phyloP scores from a whole-genome alignment of 176 grass and related monocot genomes.

The Aegilops longissima region DNA sequence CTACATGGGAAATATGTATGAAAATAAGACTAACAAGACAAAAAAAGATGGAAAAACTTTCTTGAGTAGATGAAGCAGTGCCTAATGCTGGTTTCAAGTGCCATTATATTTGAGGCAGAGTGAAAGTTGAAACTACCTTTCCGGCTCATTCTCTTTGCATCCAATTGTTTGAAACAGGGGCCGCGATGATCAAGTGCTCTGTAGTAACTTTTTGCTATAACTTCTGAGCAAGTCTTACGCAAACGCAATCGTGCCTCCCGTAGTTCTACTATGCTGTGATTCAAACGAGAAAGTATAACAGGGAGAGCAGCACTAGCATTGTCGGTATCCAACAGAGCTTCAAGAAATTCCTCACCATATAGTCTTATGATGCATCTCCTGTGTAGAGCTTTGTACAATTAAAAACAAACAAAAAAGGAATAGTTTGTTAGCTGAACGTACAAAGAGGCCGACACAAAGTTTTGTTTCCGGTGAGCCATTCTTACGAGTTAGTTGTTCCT shows the following conservation, averaged over 20 bases:
- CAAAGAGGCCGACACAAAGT: neutral
- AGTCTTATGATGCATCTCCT: constrained; percentile 54
- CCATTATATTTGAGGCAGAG: neutral
- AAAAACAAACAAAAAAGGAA: neutral
- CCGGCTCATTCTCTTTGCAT: constrained; percentile 31
- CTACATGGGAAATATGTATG: constrained; percentile 16
- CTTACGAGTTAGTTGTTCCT: constrained; percentile 49
- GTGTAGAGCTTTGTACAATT: constrained; percentile 37
- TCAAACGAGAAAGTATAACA: constrained; percentile 52
- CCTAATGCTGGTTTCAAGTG: neutral
- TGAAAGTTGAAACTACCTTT: constrained; percentile 34
- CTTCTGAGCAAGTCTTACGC: constrained; percentile 1
- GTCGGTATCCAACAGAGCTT: constrained; percentile 16
- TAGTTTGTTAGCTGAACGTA: constrained; percentile 2
- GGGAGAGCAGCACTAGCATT: constrained; percentile 19
- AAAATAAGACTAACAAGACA: neutral
- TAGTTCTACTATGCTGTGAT: constrained; percentile 36
- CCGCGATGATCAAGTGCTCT: constrained; percentile 43
- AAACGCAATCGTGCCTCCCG: constrained; percentile 1
- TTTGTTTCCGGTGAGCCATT: neutral
- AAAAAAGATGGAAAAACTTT: neutral
- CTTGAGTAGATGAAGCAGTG: neutral
- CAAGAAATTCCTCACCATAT: constrained; percentile 34
- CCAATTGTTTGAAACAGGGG: constrained; percentile 45
- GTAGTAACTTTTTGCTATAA: constrained; percentile 33